Evolutionary conservation across 2,329 filamentous ascomycete genomes (phyloP).

Genomic region (Hypoxylon sp.): DNA sequence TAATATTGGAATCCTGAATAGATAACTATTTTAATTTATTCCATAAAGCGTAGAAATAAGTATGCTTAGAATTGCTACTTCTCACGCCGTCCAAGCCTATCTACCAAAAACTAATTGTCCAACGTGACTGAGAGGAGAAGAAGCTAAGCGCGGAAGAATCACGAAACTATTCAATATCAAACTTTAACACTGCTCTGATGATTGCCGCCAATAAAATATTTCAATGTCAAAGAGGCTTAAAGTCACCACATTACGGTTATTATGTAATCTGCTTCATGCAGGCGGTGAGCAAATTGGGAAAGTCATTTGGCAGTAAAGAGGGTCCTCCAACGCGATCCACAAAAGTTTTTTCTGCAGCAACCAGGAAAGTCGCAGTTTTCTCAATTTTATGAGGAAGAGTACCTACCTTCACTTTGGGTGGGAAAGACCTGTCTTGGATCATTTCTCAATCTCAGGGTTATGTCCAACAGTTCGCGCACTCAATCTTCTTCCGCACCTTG

Average conservation of each 20-base stretch:
- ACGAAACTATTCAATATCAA: too few relatives aligned
- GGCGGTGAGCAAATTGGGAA: conserved; percentile 25
- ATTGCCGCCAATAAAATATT: too few relatives aligned
- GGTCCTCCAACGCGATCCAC: conserved; percentile 27
- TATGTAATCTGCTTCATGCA: neutral
- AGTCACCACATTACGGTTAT: too few relatives aligned
- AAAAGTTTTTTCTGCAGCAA: conserved; percentile 30
- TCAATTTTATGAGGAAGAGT: neutral
- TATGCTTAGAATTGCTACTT: neutral
- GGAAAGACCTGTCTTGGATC: neutral
- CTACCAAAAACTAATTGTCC: too few relatives aligned
- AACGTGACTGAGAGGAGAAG: too few relatives aligned
- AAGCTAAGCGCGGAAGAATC: too few relatives aligned
- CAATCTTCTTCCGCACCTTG: conserved; percentile 36
- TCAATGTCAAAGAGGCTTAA: too few relatives aligned
- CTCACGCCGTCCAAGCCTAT: neutral
- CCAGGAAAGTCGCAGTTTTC: conserved; percentile 21
- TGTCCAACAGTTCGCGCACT: conserved; percentile 25
- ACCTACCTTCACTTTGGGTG: conserved; percentile 2
- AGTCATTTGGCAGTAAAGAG: conserved; percentile 28
- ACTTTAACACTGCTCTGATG: too few relatives aligned
- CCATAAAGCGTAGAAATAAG: neutral
- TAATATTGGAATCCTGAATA: too few relatives aligned
- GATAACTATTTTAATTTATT: neutral
- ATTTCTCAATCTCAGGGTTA: conserved; percentile 33